Evolutionary conservation across 345 rosid species (phyloP).

Genomic region (Cardamine resedifolia): DNA sequence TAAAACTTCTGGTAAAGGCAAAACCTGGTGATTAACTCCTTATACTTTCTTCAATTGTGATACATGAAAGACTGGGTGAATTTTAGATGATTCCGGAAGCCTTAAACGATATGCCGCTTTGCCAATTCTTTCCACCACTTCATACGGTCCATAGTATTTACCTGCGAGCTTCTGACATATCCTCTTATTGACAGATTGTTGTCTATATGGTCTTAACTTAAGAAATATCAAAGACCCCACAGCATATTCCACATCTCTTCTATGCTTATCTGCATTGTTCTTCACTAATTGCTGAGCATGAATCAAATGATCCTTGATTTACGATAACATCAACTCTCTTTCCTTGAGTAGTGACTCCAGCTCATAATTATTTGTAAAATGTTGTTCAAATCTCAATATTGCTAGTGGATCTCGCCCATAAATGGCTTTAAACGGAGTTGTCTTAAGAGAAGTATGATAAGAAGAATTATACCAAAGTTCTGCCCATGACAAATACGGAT

Average conservation of each 20-base stretch:
- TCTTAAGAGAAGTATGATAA: accelerated
- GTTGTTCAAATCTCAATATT: no score
- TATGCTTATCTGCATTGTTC: neutral
- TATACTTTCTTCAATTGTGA: neutral
- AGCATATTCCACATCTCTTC: no score
- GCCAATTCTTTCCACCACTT: neutral
- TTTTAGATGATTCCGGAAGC: no score
- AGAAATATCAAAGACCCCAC: neutral
- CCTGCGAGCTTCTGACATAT: no score
- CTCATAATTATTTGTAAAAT: no score
- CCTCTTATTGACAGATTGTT: no score
- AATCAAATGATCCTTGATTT: neutral
- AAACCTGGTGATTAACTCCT: neutral
- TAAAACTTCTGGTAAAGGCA: neutral
- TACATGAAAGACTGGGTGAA: no score
- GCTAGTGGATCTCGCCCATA: no score
- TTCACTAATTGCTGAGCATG: neutral
- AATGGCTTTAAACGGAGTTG: no score
- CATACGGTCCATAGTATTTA: neutral
- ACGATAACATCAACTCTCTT: accelerated
- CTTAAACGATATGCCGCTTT: neutral
- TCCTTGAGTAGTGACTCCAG: no score
- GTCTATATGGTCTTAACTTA: no score
- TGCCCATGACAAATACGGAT: neutral
- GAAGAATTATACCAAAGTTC: neutral